A percentile compares a stretch with the other conserved stretches of the same genome.
phyloP scores from a whole-genome alignment of 2,329 filamentous ascomycete genomes.

The Trichoderma asperellum region DNA sequence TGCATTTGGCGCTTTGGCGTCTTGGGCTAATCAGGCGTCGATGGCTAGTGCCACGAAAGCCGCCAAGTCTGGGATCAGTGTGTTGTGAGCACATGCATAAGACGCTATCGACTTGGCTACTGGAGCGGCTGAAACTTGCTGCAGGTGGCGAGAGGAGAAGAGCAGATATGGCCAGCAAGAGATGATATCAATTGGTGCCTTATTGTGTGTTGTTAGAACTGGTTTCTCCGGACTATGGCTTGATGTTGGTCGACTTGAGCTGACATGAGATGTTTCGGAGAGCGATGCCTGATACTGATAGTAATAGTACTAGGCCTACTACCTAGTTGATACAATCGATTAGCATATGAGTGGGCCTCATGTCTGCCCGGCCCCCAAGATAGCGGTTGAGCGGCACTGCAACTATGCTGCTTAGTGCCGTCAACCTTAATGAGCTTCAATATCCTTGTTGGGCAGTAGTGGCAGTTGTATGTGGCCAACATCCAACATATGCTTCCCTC shows the following conservation, averaged over 20 bases:
- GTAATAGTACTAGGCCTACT: too few species aligned
- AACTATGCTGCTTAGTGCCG: neutral
- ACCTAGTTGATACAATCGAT: neutral
- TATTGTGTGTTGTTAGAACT: neutral
- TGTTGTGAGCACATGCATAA: constrained; percentile 27
- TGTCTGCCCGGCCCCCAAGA: neutral
- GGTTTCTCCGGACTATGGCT: neutral
- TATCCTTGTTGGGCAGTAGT: neutral
- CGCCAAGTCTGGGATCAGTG: constrained; percentile 6
- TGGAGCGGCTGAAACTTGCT: constrained; percentile 8
- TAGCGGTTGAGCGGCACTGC: neutral
- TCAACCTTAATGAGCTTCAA: neutral
- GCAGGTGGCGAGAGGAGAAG: neutral
- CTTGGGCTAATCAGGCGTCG: constrained; percentile 24
- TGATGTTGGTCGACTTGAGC: neutral
- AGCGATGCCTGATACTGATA: neutral
- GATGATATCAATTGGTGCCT: neutral
- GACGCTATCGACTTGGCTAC: constrained; percentile 25
- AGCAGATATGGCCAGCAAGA: neutral
- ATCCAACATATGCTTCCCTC: neutral
- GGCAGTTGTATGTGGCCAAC: neutral
- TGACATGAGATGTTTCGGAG: neutral
- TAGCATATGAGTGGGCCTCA: neutral
- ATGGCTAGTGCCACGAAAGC: constrained; percentile 11
- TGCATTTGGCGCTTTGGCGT: neutral